Conservation (phyloP, 106 monocot genomes). For the Apostasia shenzhenica region DNA sequence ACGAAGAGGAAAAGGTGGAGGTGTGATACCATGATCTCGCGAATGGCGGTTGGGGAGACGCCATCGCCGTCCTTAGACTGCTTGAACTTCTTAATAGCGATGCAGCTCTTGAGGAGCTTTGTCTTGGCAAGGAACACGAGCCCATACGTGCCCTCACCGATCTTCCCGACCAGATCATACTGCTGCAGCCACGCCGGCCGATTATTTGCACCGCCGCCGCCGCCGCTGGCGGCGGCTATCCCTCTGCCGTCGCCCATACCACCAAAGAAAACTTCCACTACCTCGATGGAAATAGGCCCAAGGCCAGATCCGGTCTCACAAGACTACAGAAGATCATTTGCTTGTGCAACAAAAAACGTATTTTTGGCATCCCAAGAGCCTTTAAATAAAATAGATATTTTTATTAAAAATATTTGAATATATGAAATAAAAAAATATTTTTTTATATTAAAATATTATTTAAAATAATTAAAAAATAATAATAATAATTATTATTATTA, state of each 20-base stretch:
- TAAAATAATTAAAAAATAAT: no score
- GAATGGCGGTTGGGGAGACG: slow-evolving; percentile 96
- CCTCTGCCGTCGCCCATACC: slow-evolving; percentile 24
- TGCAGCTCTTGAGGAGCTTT: slow-evolving; percentile 54
- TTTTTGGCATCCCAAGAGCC: no score
- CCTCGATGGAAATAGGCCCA: no score
- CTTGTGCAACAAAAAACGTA: no score
- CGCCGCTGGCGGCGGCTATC: slow-evolving; percentile 11
- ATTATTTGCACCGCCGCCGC: slow-evolving; percentile 29
- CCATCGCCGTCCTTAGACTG: slow-evolving; percentile 99
- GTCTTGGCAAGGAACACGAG: slow-evolving; percentile 85
- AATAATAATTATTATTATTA: no score
- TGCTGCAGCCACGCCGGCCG: slow-evolving; percentile 91
- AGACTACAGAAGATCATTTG: no score
- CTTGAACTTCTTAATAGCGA: slow-evolving; percentile 99
- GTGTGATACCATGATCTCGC: slow-evolving; percentile 88
- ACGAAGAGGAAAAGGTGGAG: background rate
- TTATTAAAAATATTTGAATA: no score
- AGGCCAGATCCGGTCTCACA: no score
- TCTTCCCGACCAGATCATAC: slow-evolving; percentile 95
- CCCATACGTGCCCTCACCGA: slow-evolving; percentile 98
- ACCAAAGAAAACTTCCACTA: background rate
- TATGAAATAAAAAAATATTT: no score
- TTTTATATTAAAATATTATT: no score
- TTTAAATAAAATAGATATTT: no score